Evolutionary conservation across 441 rosid species (phyloP).

Genomic region (Geranium incanum): DNA sequence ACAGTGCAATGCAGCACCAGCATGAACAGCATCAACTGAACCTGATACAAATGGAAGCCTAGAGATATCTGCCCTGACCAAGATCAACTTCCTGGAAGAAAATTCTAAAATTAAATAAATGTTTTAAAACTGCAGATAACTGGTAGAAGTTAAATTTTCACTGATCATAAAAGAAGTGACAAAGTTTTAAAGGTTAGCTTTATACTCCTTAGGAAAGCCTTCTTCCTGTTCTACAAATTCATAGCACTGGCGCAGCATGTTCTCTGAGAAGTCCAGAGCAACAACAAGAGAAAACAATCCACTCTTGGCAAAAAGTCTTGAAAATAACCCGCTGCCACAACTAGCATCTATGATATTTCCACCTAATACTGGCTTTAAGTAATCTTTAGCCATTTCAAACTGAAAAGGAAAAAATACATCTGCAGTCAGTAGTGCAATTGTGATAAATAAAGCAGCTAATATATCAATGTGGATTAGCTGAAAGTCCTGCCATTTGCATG

Average conservation of each 20-base stretch:
- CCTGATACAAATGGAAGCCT: slow-evolving; percentile 66
- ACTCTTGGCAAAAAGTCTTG: slow-evolving; percentile 65
- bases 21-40: slow-evolving; percentile 86
- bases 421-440: neutral
- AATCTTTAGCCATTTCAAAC: slow-evolving; percentile 73
- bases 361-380: slow-evolving; percentile 66
- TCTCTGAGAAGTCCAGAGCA: slow-evolving; percentile 84
- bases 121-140: neutral
- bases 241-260: slow-evolving; percentile 69
- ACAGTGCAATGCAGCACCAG: slow-evolving; percentile 87
- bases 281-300: slow-evolving; percentile 59
- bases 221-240: slow-evolving; percentile 52
- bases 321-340: slow-evolving; percentile 80
- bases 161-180: neutral
- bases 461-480: slow-evolving; percentile 11
- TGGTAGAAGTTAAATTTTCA: slow-evolving; percentile 1
- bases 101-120: neutral
- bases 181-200: slow-evolving; percentile 4
- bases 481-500: slow-evolving; percentile 3
- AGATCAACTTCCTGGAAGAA: slow-evolving; percentile 46
- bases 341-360: slow-evolving; percentile 81
- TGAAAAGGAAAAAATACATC: slow-evolving; percentile 17
- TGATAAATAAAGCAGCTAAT: neutral
- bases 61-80: slow-evolving; percentile 84
- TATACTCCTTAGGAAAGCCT: slow-evolving; percentile 62